phyloP scores from a whole-genome alignment of 257 asterid genomes.

The Plantago major region DNA sequence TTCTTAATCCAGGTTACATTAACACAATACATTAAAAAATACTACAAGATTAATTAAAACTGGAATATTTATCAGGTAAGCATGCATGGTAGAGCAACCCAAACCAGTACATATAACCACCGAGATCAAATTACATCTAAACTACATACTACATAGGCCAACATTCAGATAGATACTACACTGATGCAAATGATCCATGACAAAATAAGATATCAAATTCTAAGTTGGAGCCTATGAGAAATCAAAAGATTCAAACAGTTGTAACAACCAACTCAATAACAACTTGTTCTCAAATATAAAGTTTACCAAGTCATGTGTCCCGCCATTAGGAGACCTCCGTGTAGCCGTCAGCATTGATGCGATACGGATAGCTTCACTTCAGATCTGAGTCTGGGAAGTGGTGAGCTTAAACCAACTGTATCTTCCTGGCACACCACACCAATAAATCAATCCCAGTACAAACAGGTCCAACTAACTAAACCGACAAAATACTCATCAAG shows the following conservation, averaged over 20 bases:
- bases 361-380: constrained; percentile 30
- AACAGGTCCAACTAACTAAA: constrained; percentile 24
- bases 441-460: constrained; percentile 29
- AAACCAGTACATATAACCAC: neutral
- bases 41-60: neutral
- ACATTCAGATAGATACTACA: neutral
- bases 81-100: neutral
- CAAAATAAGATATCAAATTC: neutral
- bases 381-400: constrained; percentile 40
- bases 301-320: constrained; percentile 63
- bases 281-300: neutral
- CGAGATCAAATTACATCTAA: neutral
- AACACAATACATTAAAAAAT: constrained; percentile 2
- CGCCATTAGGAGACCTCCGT: constrained; percentile 78
- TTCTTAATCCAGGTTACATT: constrained; percentile 13
- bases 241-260: constrained; percentile 14
- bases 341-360: constrained; percentile 77
- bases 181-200: constrained; percentile 8
- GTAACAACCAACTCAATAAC: too few species aligned
- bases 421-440: constrained; percentile 31
- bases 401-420: constrained; percentile 39
- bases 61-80: neutral
- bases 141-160: neutral
- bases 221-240: constrained; percentile 8
- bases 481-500: neutral